Conservation (phyloP, 2,329 filamentous ascomycete genomes). For the Pyrenochaeta sp. region DNA sequence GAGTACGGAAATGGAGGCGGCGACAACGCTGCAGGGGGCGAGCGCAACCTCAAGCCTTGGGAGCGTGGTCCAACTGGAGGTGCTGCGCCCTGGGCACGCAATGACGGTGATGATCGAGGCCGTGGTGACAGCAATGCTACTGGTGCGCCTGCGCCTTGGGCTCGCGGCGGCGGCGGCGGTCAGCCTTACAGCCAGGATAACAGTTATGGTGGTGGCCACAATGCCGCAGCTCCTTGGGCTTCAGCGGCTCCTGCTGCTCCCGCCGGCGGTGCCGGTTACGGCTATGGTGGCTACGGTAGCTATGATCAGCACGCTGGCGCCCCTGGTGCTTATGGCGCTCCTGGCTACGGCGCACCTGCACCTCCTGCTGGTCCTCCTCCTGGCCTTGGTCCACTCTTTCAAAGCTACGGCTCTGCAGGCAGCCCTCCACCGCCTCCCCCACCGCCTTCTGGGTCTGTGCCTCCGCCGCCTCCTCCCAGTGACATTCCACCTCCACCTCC, state of each 20-base stretch:
- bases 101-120: conserved; percentile 55
- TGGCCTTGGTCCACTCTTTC: conserved; percentile 71
- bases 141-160: conserved; percentile 52
- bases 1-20: conserved; percentile 57
- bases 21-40: conserved; percentile 44
- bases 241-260: conserved; percentile 48
- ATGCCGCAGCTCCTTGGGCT: conserved; percentile 47
- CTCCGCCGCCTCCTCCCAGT: conserved; percentile 68
- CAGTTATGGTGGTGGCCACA: conserved; percentile 42
- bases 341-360: conserved; percentile 50
- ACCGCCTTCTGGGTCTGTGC: conserved; percentile 66
- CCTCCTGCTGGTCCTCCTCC: conserved; percentile 57
- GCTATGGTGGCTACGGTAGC: conserved; percentile 50
- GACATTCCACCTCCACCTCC: conserved; percentile 64
- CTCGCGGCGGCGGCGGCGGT: conserved; percentile 40
- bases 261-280: conserved; percentile 51
- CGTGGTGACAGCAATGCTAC: conserved; percentile 49
- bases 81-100: conserved; percentile 76
- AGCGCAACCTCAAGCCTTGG: conserved; percentile 80
- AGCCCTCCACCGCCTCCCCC: conserved; percentile 70
- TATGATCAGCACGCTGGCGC: conserved; percentile 40
- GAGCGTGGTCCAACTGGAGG: conserved; percentile 85
- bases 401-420: conserved; percentile 67
- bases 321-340: conserved; percentile 54
- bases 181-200: conserved; percentile 38